phyloP scores from a whole-genome alignment of 495 filamentous ascomycete species.

The Aspergillus kassunensis region DNA sequence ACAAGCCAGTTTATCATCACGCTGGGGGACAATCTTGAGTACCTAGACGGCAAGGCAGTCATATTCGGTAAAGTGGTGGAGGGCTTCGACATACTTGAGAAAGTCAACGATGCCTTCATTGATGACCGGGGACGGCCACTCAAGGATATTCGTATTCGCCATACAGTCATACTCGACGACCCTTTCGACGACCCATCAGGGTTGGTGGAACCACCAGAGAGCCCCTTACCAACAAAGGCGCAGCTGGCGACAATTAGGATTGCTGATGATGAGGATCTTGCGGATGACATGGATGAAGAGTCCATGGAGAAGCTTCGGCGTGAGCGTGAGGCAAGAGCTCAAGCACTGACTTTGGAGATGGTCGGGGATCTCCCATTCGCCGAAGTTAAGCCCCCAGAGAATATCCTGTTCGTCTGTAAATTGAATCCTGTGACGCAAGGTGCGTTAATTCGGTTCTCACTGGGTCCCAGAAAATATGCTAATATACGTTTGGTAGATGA shows the following conservation, averaged over 20 bases:
- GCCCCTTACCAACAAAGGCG: slow-evolving; percentile 75
- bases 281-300: slow-evolving; percentile 73
- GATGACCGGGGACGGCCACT: slow-evolving; percentile 81
- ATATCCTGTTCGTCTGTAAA: slow-evolving; percentile 97
- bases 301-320: slow-evolving; percentile 73
- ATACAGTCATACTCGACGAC: slow-evolving; percentile 86
- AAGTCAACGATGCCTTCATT: slow-evolving; percentile 84
- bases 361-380: slow-evolving; percentile 97
- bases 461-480: neutral
- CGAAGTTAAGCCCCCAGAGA: slow-evolving; percentile 96
- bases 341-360: slow-evolving; percentile 94
- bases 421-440: slow-evolving; percentile 91
- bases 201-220: slow-evolving; percentile 68
- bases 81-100: slow-evolving; percentile 87
- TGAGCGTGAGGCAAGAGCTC: slow-evolving; percentile 88
- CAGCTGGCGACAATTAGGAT: slow-evolving; percentile 91
- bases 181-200: slow-evolving; percentile 77
- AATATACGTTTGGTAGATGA: slow-evolving; percentile 57
- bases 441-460: slow-evolving; percentile 23
- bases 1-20: slow-evolving; percentile 91
- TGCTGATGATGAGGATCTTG: slow-evolving; percentile 78
- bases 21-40: slow-evolving; percentile 79
- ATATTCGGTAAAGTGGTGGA: slow-evolving; percentile 93
- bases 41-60: slow-evolving; percentile 84
- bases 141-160: slow-evolving; percentile 88